Base-by-base conservation (phyloP, 2,329 filamentous ascomycete genomes). In the Shiraia sp. region DNA sequence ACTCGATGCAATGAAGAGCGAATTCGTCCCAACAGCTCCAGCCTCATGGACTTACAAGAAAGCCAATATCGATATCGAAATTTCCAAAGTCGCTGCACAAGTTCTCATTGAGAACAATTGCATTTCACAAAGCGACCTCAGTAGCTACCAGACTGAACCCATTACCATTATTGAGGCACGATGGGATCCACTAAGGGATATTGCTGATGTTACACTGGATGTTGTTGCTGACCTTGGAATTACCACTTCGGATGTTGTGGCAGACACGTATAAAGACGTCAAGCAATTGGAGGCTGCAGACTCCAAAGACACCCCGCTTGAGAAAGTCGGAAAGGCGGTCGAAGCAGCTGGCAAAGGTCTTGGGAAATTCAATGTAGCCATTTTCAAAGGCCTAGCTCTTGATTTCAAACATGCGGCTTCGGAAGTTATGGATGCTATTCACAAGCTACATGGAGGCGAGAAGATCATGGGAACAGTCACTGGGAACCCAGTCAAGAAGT, bases 111-210 rank as follows among this genome's bases (percentile, higher is more conserved):
- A 57, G 2, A 54, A 56, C 10, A 47, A 35, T 6, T 25, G 47
- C 9, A 43, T 65, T 8, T 42, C 28, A 9, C 28, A 40, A 4
- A 42, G 40, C 9, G 51, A 65, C 27, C 37, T 66, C 4, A 57
- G 50, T 30, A 48, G 51, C n/a, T 40, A 55, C 41, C 40, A 51
- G 37, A 51, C 49, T 8, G 48, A 59, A 3, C 53, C 57, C 1
- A 54, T 68, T 13, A 33, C 46, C 13, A 72, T 73, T 16, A 59
- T 65, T 5, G 63, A 63, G 28, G 44, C 49, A 1, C 57, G 71
- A 13, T 73, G 85, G 6, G 86, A 88, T 58, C 86, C 85, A 0
- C 69, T 88, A n/a, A 86, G 83, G 1, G 83, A 83, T 3, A 72
- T 79, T 4, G 76, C 78, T 2, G 80, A 80, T 3, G 82, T 83